Conservation (phyloP, 345 rosid genomes). For the Firmiana major region DNA sequence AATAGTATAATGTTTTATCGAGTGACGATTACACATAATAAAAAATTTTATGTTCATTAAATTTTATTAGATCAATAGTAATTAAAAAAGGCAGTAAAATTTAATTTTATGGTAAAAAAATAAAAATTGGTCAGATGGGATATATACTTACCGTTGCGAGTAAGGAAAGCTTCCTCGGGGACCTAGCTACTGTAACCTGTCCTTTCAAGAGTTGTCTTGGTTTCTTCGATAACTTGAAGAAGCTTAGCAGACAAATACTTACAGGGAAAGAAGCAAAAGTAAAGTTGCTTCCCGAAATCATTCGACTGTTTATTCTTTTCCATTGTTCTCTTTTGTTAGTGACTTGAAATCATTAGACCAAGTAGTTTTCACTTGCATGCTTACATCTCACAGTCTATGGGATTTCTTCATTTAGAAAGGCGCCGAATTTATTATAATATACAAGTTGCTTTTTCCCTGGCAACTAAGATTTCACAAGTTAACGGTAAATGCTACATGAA, state of each 20-base stretch:
- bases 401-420: neutral
- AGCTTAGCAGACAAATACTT: neutral
- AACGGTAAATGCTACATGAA: conserved; percentile 6
- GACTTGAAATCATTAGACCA: conserved; percentile 15
- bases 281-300: neutral
- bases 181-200: too few relatives aligned
- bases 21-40: too few relatives aligned
- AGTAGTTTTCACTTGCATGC: conserved; percentile 14
- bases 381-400: neutral
- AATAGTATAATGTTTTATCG: too few relatives aligned
- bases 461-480: neutral
- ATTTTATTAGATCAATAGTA: too few relatives aligned
- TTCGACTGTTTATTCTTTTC: neutral
- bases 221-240: neutral
- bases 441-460: neutral
- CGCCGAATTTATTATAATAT: neutral
- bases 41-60: too few relatives aligned
- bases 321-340: neutral
- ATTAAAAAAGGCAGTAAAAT: too few relatives aligned
- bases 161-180: too few relatives aligned
- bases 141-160: too few relatives aligned
- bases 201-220: neutral
- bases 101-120: too few relatives aligned
- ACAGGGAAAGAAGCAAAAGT: neutral
- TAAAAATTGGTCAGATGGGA: too few relatives aligned